These are phyloP conservation scores for Ensete glaucum DNA, from an alignment of 176 grass and related monocot species.

Conservation along the genomic window DNA sequence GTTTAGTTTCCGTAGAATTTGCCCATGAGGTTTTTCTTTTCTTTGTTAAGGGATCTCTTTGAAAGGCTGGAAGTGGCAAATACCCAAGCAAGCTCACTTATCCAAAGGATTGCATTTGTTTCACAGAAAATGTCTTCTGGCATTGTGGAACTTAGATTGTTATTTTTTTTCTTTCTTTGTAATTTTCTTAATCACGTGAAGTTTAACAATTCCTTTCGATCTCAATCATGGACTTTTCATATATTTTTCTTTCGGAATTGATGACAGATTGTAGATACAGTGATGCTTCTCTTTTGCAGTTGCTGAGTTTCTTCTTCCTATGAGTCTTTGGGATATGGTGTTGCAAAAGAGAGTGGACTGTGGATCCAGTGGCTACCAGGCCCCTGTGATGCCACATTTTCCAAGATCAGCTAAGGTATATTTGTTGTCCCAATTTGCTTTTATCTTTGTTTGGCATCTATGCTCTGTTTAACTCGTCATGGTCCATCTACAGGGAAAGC, in stretches of 20 bases:
- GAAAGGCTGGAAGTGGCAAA: background rate
- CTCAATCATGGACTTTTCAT: background rate
- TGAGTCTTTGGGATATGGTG: conserved; percentile 48
- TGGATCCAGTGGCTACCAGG: conserved; percentile 38
- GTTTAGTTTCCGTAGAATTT: no score
- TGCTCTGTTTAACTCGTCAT: background rate
- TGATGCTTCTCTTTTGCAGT: background rate
- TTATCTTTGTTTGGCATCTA: background rate
- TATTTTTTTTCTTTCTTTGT: no score
- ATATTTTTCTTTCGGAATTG: background rate
- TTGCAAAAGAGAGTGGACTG: conserved; percentile 62
- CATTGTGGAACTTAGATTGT: background rate
- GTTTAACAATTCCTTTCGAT: background rate
- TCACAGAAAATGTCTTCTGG: background rate
- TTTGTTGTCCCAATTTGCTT: conserved; percentile 7
- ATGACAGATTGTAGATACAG: background rate
- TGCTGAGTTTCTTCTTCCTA: background rate
- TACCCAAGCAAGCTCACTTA: background rate
- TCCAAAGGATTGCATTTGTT: background rate
- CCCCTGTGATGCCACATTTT: conserved; percentile 49
- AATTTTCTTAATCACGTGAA: background rate
- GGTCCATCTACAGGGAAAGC: conserved; percentile 47
- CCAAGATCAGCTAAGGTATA: conserved; percentile 79
- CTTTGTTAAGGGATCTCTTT: no score
- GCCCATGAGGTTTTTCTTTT: no score